Percentiles rank a stretch among this genome's conserved stretches.
These are phyloP conservation scores for Herpetospermum pedunculosum DNA, from an alignment of 306 rosid genomes.

Conservation along the genomic window DNA sequence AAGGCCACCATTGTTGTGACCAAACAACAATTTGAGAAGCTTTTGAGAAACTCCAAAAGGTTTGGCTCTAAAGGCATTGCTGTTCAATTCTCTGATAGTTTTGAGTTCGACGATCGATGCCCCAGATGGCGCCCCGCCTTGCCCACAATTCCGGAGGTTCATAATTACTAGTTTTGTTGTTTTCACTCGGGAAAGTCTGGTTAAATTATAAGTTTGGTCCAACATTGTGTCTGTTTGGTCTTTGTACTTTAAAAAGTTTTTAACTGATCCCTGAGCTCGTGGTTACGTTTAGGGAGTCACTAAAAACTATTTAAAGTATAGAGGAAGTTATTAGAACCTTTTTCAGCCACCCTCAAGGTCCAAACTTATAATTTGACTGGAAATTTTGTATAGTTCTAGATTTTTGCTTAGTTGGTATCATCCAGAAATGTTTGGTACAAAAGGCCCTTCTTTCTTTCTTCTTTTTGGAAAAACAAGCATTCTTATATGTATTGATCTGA, in stretches of 20 bases:
- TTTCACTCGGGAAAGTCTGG: background rate
- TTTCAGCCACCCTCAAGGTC: background rate
- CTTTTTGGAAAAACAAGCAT: background rate
- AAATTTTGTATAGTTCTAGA: background rate
- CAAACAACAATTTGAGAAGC: background rate
- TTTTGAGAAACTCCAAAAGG: background rate
- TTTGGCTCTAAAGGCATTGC: background rate
- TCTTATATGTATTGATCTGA: background rate
- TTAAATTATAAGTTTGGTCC: background rate
- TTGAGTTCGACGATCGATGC: background rate
- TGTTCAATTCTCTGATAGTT: slow-evolving; percentile 4
- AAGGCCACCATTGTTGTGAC: slow-evolving; percentile 1
- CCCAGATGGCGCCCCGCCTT: slow-evolving; percentile 2
- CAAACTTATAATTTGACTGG: background rate
- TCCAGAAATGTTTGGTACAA: background rate
- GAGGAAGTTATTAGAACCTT: background rate
- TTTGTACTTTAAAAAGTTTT: background rate
- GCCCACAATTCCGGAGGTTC: background rate
- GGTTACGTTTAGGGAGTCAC: no score
- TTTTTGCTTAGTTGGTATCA: background rate
- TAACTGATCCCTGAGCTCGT: no score
- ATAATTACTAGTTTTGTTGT: background rate
- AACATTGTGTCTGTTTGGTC: background rate
- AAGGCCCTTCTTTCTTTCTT: background rate
- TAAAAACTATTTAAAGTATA: no score